phyloP scores from a whole-genome alignment of 106 monocot species.

The Gastrodia elata region DNA sequence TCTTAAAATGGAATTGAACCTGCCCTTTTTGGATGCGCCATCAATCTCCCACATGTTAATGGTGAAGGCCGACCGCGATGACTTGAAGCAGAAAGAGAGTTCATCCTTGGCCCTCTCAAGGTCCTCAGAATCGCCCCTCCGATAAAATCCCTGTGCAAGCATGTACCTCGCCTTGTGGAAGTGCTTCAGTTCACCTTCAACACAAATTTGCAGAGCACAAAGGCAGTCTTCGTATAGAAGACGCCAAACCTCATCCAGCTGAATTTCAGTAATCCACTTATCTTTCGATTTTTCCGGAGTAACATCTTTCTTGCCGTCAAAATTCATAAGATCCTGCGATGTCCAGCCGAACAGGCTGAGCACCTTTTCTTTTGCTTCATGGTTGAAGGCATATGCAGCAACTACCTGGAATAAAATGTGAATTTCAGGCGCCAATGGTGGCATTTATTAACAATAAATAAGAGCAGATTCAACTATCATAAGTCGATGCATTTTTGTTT shows the following conservation, averaged over 20 bases:
- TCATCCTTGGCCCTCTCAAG: slow-evolving; percentile 85
- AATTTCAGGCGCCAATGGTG: too few species aligned
- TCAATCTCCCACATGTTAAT: slow-evolving; percentile 99
- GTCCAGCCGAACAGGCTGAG: slow-evolving; percentile 42
- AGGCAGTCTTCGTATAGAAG: slow-evolving; percentile 82
- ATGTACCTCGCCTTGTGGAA: slow-evolving; percentile 90
- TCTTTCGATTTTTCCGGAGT: slow-evolving; percentile 24
- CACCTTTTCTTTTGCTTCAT: slow-evolving; percentile 47
- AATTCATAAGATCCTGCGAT: slow-evolving; percentile 25
- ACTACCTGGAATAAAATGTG: slow-evolving; percentile 35
- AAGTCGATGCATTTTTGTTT: too few species aligned
- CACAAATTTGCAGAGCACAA: slow-evolving; percentile 58
- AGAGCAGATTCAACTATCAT: too few species aligned
- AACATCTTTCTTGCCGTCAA: slow-evolving; percentile 17
- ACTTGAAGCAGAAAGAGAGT: slow-evolving; percentile 95
- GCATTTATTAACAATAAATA: too few species aligned
- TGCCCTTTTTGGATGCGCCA: slow-evolving; percentile 64
- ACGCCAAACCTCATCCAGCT: slow-evolving; percentile 70
- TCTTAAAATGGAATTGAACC: slow-evolving; percentile 18
- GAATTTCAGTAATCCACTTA: slow-evolving; percentile 22
- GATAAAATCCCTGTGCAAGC: slow-evolving; percentile 74
- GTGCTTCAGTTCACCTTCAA: slow-evolving; percentile 95
- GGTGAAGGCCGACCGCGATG: slow-evolving; percentile 80
- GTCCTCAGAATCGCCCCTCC: slow-evolving; percentile 55
- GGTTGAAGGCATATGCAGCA: slow-evolving; percentile 57